Evolutionary conservation across 2,329 filamentous ascomycete species (phyloP), one percentile per base, ranked within the genome.

Genomic region (Hypoxylon sp.): DNA sequence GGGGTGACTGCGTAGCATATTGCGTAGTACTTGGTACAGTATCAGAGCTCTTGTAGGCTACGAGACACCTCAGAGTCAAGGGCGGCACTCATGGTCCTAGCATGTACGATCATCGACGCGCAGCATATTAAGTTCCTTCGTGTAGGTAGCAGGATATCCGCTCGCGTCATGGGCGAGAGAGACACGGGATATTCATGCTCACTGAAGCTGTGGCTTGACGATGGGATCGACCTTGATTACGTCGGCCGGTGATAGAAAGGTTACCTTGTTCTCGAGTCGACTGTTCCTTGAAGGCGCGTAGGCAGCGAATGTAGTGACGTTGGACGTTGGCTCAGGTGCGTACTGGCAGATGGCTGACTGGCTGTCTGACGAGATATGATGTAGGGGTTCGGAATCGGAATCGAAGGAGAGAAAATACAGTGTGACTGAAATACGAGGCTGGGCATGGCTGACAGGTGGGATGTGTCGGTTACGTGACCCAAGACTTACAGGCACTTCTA

Each of bases 11-110:
- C 37, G 31, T 17, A 45, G 45, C 45, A 9, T 35, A 33, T 7
- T n/a, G n/a, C n/a, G 33, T 41, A 38, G 35, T 38, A 23, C 26
- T 18, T 40, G 48, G 37, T 38, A 37, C 37, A 42, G 33, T 11
- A 46, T 26, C 29, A 50, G 17, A 45, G 20, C 38, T 50, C n/a
- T n/a, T n/a, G n/a, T n/a, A 35, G 29, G 49, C 45, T 52, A 47
- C 42, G 55, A 42, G 29, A 58, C n/a, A 45, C 35, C 50, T 55
- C 51, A 53, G 23, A 23, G 21, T 47, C 48, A 15, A 35, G 58
- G 58, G 55, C 55, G 41, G 33, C 49, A 54, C 15, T 46, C 13
- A 41, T 21, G 10, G 33, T 48, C 51, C 42, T 4, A 21, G 35
- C 20, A 37, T 38, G 37, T 41, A 51, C 35, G 47, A 55, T 45